Evolutionary conservation across 371 early-diverging fungal species (phyloP), one percentile per base, ranked within the genome.

Genomic region (Mucor sp.): DNA sequence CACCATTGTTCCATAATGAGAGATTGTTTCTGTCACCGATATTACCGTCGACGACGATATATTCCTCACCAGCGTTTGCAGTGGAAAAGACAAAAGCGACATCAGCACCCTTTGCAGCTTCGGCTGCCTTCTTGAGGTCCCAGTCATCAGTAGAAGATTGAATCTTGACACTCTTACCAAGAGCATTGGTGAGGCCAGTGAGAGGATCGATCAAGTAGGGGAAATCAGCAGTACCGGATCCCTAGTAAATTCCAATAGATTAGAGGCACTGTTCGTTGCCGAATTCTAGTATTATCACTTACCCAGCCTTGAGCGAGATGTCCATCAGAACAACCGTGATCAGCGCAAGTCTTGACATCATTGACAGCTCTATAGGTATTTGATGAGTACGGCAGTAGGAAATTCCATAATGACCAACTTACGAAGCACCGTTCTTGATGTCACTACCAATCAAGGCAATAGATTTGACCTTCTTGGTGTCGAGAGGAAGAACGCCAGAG

Each of bases 281-380:
- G 9, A 41, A 4, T 5, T 41, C 5, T 41, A 4, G 2, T 12
- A 12, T 35, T 2, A 35, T 35, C 3, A 6, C 41, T 41, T 17
- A 41, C 41, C 88, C 89, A 88, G 21, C 89, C 89, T 68, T 82
- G 77, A 44, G 89, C 87, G 23, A 90, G 68, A 14, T 83, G 84
- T 14, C 88, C 90, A 19, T 50, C 60, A 32, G 58, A 67, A 59
- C 77, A 78, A 11, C 74, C 75, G 32, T 70, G 70, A 62, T 74
- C 72, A 15, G 44, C 44, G n/a, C 77, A 79, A 6, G 69, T 55
- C n/a, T 69, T 72, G 11, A 65, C 33, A 23, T 73, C 74, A 9
- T 67, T 74, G 62, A 53, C 41, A 41, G 41, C 41, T 37, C 37
- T 37, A 37, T 37, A 14, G 14, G 14, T 14, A 14, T 0, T 14